phyloP scores from a whole-genome alignment of 768 basidiomycete species.

The Suillus decipiens region DNA sequence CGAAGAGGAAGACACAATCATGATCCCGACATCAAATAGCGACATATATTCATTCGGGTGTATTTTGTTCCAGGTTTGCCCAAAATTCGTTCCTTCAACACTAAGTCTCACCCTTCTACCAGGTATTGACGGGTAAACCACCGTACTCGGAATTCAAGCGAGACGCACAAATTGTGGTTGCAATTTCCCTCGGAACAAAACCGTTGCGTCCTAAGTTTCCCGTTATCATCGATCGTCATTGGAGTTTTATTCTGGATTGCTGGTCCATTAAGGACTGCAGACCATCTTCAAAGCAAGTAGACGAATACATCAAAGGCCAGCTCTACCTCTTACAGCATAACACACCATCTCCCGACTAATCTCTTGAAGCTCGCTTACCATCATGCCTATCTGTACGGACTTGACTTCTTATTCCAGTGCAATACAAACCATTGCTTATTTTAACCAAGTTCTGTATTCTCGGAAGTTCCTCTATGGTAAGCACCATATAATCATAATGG shows the following conservation, averaged over 20 bases:
- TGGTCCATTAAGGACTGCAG: conserved; percentile 21
- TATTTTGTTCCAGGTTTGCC: conserved; percentile 14
- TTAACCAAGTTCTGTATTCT: neutral
- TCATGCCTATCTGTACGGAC: neutral
- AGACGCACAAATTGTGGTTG: conserved; percentile 14
- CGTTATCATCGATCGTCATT: conserved; percentile 4
- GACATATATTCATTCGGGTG: conserved; percentile 47
- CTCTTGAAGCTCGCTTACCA: neutral
- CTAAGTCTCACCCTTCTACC: neutral
- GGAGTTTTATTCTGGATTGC: conserved; percentile 14
- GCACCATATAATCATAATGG: neutral
- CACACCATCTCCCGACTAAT: too few relatives aligned
- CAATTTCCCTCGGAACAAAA: conserved; percentile 10
- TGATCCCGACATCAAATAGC: conserved; percentile 25
- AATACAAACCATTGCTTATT: neutral
- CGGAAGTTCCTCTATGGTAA: neutral
- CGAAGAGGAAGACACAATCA: conserved; percentile 11
- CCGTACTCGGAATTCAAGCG: conserved; percentile 13
- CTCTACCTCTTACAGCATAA: neutral
- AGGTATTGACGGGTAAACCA: conserved; percentile 10
- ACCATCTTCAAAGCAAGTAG: conserved; percentile 19
- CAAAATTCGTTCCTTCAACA: neutral
- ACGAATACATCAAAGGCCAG: conserved; percentile 28
- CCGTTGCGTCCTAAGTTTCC: conserved; percentile 7
- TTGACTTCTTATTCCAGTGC: neutral